A percentile compares a stretch with the other conserved stretches of the same genome.
phyloP scores from a whole-genome alignment of 2,329 filamentous ascomycete species.

The Orbilia oligospora region DNA sequence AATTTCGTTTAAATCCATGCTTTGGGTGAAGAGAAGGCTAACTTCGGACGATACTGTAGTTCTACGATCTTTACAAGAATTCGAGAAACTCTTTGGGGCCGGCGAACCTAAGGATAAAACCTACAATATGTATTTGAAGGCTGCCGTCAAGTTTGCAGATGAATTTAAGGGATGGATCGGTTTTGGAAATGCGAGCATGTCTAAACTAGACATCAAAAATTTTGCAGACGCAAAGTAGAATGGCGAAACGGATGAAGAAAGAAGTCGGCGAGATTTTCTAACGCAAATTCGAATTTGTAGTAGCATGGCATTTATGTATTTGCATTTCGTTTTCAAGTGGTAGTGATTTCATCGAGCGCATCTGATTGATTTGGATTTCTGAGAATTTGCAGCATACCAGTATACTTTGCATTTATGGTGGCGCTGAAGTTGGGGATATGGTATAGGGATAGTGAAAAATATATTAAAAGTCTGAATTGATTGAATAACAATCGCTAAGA shows the following conservation, averaged over 20 bases:
- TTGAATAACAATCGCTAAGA: too few relatives aligned
- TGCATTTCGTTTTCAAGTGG: not conserved
- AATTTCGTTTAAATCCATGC: not conserved
- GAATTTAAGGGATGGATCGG: constrained; percentile 67
- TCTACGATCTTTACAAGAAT: constrained; percentile 62
- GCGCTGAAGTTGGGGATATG: not conserved
- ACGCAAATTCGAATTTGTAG: not conserved
- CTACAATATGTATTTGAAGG: constrained; percentile 70
- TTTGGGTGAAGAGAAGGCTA: not conserved
- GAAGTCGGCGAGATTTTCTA: not conserved
- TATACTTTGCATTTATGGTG: not conserved
- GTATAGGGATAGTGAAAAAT: not conserved
- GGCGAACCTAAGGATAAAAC: constrained; percentile 59
- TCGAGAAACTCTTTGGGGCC: constrained; percentile 62
- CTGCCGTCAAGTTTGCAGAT: constrained; percentile 70
- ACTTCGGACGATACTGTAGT: constrained; percentile 36
- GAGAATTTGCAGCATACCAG: not conserved
- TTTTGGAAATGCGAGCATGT: constrained; percentile 44
- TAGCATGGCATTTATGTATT: not conserved
- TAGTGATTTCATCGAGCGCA: not conserved
- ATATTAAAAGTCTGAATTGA: not conserved
- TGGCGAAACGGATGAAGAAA: too few relatives aligned
- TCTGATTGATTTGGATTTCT: not conserved
- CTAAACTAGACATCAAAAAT: constrained; percentile 32
- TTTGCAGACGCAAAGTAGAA: not conserved